Conservation (phyloP, 2,329 filamentous ascomycete genomes). For the Colletotrichum sp. region DNA sequence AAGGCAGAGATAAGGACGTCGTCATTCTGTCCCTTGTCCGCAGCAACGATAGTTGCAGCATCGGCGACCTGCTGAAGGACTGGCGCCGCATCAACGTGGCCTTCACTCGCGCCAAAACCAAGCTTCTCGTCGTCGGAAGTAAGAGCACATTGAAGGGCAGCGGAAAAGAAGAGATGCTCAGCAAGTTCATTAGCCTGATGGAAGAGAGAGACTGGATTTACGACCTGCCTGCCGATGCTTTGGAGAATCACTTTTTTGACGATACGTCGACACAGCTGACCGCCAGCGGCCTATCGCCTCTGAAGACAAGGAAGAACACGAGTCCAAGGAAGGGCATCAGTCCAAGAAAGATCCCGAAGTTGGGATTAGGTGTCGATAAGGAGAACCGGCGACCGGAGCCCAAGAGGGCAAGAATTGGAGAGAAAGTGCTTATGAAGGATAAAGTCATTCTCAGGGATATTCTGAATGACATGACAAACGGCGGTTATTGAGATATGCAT, state of each 20-base stretch:
- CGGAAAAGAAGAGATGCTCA: conserved; percentile 76
- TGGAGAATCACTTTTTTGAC: conserved; percentile 73
- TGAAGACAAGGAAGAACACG: not conserved
- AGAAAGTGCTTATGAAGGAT: conserved; percentile 66
- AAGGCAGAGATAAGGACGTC: conserved; percentile 94
- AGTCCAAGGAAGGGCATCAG: not conserved
- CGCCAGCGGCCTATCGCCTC: conserved; percentile 27
- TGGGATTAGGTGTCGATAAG: conserved; percentile 35
- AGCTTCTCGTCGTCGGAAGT: conserved; percentile 88
- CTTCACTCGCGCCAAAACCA: conserved; percentile 90
- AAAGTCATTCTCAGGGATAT: conserved; percentile 77
- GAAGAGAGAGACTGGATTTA: conserved; percentile 80
- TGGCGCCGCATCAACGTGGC: conserved; percentile 96
- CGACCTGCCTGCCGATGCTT: conserved; percentile 68
- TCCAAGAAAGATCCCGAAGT: not conserved
- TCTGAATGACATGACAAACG: conserved; percentile 70
- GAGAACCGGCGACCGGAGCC: conserved; percentile 56
- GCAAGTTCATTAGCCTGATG: conserved; percentile 78
- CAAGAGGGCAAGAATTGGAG: conserved; percentile 62
- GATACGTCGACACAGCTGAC: conserved; percentile 57
- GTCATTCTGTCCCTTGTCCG: conserved; percentile 87
- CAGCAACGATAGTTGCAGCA: conserved; percentile 79
- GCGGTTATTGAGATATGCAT: conserved; percentile 36
- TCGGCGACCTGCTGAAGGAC: conserved; percentile 92
- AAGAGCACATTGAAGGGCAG: conserved; percentile 77